Evolutionary conservation across 495 filamentous ascomycete species (phyloP), one percentile per base, ranked within the genome.

Genomic region (Aspergillus homomorphus): DNA sequence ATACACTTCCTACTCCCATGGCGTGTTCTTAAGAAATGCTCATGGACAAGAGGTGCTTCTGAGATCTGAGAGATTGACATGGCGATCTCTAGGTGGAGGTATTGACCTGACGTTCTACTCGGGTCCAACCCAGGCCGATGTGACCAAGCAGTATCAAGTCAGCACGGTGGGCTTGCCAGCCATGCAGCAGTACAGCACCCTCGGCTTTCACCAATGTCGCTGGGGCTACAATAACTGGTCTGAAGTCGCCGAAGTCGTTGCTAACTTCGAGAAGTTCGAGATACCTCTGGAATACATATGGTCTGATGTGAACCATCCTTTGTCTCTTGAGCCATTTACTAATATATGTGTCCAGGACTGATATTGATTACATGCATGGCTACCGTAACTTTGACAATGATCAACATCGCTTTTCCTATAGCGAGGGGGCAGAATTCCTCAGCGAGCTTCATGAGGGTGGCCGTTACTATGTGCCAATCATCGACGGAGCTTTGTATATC

Each of bases 401-500:
- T 63, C 68, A 68, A 6, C 59, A 71, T 50, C 74, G 77, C 0
- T 87, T 77, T 56, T 66, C 72, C 1, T 78, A 80, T 49, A 66
- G 61, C 16, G 80, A 77, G 53, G 83, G 78, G 16, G 76, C 84
- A 50, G 70, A 72, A 0, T 91, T 95, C 66, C 66, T 96, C 14
- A 69, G 73, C 0, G 71, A 76, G 16, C 72, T 96, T 1, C 89
- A 92, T 67, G 72, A 73, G 4, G 81, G 82, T 61, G 80, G 83
- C 9, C 88, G 88, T 63, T 87, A 92, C 62, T 95, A 84, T 55
- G 79, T 96, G 8, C 90, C 89, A 0, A 94, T 96, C 48, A 81
- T 96, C n/a, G 91, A 95, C 66, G 80, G 87, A 3, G 90, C 89
- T 5, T 83, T 94, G 26, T 93, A 92, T 61, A 82, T 85, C 22